Base-by-base conservation (phyloP, 768 basidiomycete genomes). In the Tricholoma furcatifolium region DNA sequence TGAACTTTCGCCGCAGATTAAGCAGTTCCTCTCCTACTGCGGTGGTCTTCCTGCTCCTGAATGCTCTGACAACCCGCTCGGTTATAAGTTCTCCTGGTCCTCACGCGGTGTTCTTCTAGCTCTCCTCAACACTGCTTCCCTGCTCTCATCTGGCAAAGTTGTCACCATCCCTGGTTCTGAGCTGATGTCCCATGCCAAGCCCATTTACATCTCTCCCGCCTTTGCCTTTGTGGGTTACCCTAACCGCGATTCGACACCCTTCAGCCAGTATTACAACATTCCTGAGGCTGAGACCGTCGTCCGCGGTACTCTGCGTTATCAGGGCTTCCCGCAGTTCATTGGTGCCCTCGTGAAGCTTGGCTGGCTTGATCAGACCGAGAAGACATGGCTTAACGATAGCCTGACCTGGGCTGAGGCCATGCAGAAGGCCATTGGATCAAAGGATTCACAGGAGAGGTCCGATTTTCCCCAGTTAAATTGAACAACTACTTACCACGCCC, bases 11-110 rank as follows among this genome's bases (percentile, higher is more conserved):
- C 30, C 31, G 6, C 56, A 92, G 90, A 77, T 96, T 72, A 94
- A 91, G 65, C 75, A 89, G 60, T 98, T 98, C 82, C 73, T 88
- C 50, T 94, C 91, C 0, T 97, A 93, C 81, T 98, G 96, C 59
- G 94, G 95, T 65, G 96, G 96, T 53, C 88, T 98, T 43, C 94
- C 95, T 43, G 92, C 94, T 0, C 91, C 93, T 6, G 87, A 92
- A 62, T 88, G 88, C 65, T 83, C 93, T 4, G 85, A 86, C 64
- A 99, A 98, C 75, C 94, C 97, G 2, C 87, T 98, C 51, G 96
- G 96, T 10, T 99, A 98, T 84, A 98, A 98, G 70, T 98, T 99
- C 76, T 97, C 93, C 34, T 98, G 97, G 97, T 96, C 93, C 6
- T 91, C 94, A 7, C 88, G 93, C 18, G 96, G 95, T 47, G 94